phyloP scores from a whole-genome alignment of 805 yeast species.

The Hanseniaspora occidentalis region DNA sequence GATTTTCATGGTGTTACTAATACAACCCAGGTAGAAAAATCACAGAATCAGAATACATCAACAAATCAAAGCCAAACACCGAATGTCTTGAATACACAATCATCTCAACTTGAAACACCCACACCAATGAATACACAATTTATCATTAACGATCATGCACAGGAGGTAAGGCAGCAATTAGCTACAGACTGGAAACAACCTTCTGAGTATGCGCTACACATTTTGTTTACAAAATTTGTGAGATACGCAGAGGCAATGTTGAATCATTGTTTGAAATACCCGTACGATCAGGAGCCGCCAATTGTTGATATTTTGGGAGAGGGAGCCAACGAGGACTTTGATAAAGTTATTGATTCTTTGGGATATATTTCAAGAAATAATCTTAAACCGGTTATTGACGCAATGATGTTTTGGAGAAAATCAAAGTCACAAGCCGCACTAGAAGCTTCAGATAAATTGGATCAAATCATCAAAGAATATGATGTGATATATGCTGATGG shows the following conservation, averaged over 20 bases:
- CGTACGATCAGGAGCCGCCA: slow-evolving; percentile 61
- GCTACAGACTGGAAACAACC: slow-evolving; percentile 47
- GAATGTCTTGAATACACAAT: too few species aligned
- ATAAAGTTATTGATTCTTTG: slow-evolving; percentile 69
- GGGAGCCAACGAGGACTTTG: slow-evolving; percentile 80
- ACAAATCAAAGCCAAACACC: too few species aligned
- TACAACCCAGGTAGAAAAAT: too few species aligned
- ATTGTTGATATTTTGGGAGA: slow-evolving; percentile 67
- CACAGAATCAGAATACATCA: too few species aligned
- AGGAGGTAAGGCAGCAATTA: neutral
- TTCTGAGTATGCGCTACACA: slow-evolving; percentile 86
- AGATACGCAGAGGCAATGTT: slow-evolving; percentile 85
- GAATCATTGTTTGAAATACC: slow-evolving; percentile 52
- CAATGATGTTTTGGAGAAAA: slow-evolving; percentile 97
- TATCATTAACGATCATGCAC: neutral
- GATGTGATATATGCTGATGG: slow-evolving; percentile 12
- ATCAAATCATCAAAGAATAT: slow-evolving; percentile 28
- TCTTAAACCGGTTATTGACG: slow-evolving; percentile 93
- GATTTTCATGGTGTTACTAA: too few species aligned
- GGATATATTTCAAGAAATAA: slow-evolving; percentile 84
- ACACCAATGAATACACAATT: neutral
- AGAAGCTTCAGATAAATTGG: slow-evolving; percentile 42
- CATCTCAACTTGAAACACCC: neutral
- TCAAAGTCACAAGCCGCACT: slow-evolving; percentile 80
- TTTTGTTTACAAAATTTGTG: slow-evolving; percentile 89